These are phyloP conservation scores for Pseudogymnoascus sp. DNA, from an alignment of 2,329 filamentous ascomycete species.

Conservation along the genomic window DNA sequence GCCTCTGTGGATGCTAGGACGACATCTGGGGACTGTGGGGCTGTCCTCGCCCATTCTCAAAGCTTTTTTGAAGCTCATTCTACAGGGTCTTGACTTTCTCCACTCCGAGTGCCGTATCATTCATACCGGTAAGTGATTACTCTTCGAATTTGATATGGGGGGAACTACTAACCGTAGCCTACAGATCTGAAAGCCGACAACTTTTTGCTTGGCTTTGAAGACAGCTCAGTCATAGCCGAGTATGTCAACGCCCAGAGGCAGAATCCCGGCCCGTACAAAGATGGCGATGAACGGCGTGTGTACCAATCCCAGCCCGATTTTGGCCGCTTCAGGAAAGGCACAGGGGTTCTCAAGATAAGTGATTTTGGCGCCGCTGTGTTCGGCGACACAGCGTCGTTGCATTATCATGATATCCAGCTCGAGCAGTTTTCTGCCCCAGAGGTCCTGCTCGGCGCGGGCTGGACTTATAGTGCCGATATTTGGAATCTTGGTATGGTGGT, in stretches of 20 bases:
- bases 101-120: slow-evolving; percentile 20
- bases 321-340: neutral
- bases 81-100: slow-evolving; percentile 17
- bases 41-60: slow-evolving; percentile 15
- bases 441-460: neutral
- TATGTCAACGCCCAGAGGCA: neutral
- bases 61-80: slow-evolving; percentile 7
- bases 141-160: neutral
- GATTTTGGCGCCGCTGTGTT: neutral
- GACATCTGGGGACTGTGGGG: neutral
- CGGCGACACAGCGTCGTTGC: neutral
- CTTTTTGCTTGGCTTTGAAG: neutral
- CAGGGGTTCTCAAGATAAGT: neutral
- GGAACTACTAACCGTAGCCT: neutral
- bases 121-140: slow-evolving; percentile 16
- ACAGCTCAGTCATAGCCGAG: neutral
- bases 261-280: neutral
- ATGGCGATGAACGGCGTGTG: neutral
- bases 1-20: slow-evolving; percentile 15
- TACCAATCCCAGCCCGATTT: neutral
- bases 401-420: neutral
- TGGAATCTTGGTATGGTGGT: neutral
- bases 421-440: neutral
- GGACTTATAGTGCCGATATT: neutral
- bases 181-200: neutral